Evolutionary conservation across 495 filamentous ascomycete genomes (phyloP).

Genomic region (Aspergillus ostianus): DNA sequence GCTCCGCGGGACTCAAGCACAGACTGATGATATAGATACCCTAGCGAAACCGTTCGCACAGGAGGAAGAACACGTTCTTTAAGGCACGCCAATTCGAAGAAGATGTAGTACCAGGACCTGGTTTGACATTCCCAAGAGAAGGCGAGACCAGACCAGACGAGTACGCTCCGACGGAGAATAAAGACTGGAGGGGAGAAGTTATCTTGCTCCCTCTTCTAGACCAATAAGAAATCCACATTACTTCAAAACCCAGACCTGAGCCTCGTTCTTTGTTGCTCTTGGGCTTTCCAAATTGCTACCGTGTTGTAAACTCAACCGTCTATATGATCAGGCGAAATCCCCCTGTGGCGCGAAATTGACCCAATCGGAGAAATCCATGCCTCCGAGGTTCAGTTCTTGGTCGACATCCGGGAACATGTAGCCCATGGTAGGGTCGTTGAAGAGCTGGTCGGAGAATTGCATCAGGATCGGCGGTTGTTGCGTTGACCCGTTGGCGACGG

Average conservation of each 20-base stretch:
- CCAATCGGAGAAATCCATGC: slow-evolving; percentile 49
- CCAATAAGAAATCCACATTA: background rate
- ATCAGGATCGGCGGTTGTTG: slow-evolving; percentile 31
- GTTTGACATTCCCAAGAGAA: background rate
- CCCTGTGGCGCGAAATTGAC: slow-evolving; percentile 37
- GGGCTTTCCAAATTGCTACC: background rate
- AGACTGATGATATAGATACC: slow-evolving; percentile 22
- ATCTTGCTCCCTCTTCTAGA: background rate
- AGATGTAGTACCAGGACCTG: background rate
- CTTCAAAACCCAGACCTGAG: background rate
- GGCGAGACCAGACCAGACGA: background rate
- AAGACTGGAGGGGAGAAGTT: background rate
- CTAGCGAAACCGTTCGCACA: slow-evolving; percentile 27
- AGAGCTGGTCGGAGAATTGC: slow-evolving; percentile 44
- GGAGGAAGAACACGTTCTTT: slow-evolving; percentile 22
- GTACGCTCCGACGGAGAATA: background rate
- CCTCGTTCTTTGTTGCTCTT: background rate
- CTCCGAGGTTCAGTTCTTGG: slow-evolving; percentile 34
- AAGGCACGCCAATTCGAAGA: background rate
- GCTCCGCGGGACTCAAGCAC: slow-evolving; percentile 41
- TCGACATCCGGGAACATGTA: slow-evolving; percentile 41
- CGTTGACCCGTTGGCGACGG: slow-evolving; percentile 8
- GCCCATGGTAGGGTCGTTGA: slow-evolving; percentile 36
- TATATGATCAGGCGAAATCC: slow-evolving; percentile 21
- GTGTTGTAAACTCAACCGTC: background rate